Conservation (phyloP, 768 basidiomycete species). For the Cubamyces lactineus region DNA sequence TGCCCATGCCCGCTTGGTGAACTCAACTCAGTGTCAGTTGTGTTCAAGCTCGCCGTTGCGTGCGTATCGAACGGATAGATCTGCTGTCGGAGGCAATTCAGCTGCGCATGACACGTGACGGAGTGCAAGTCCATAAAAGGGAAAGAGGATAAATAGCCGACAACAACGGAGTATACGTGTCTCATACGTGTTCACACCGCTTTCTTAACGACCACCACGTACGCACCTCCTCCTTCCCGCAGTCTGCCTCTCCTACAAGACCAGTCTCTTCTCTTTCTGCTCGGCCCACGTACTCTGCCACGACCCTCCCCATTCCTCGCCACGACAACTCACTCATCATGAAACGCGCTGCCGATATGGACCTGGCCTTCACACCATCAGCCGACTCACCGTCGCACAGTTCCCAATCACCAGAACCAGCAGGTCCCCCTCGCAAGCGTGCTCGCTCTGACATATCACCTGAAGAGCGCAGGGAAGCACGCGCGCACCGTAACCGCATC, state of each 20-base stretch:
- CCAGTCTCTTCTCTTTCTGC: slow-evolving; percentile 26
- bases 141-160: slow-evolving; percentile 24
- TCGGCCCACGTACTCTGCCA: slow-evolving; percentile 25
- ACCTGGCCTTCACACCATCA: slow-evolving; percentile 27
- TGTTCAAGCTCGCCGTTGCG: not conserved
- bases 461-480: slow-evolving; percentile 84
- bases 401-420: slow-evolving; percentile 22
- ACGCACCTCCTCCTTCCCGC: slow-evolving; percentile 29
- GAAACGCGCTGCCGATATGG: slow-evolving; percentile 35
- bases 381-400: slow-evolving; percentile 28
- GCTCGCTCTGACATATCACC: slow-evolving; percentile 61
- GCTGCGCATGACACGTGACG: slow-evolving; percentile 6
- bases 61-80: not conserved
- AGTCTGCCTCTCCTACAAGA: slow-evolving; percentile 33
- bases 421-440: slow-evolving; percentile 70
- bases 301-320: slow-evolving; percentile 18
- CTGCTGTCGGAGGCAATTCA: not conserved
- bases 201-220: slow-evolving; percentile 35
- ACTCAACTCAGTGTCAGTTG: no score
- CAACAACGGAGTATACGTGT: slow-evolving; percentile 33
- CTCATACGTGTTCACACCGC: slow-evolving; percentile 26
- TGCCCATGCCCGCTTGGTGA: slow-evolving; percentile 54
- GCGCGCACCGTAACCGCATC: slow-evolving; percentile 90
- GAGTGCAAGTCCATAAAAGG: slow-evolving; percentile 9
- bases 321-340: slow-evolving; percentile 20